Conservation (phyloP, 129 eudicot species). For the Escallonia herrerae region DNA sequence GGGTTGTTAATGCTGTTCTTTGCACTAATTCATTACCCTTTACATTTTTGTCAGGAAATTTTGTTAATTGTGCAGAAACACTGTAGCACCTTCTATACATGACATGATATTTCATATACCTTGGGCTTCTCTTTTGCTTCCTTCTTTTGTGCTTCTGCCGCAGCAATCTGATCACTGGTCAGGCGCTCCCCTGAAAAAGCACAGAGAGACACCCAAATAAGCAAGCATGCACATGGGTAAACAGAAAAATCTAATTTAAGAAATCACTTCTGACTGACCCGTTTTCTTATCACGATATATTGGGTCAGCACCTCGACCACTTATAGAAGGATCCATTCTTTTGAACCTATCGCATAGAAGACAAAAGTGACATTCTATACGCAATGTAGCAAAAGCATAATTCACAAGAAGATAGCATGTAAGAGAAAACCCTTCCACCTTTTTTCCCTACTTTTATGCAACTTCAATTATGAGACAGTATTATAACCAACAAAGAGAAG, state of each 20-base stretch:
- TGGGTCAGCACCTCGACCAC: conserved; percentile 80
- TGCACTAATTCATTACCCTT: too few species aligned
- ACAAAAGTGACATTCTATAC: neutral
- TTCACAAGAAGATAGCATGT: neutral
- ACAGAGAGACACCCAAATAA: neutral
- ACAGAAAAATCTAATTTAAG: neutral
- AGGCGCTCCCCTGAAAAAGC: conserved; percentile 61
- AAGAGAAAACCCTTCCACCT: neutral
- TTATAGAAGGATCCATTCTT: conserved; percentile 75
- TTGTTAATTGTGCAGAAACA: too few species aligned
- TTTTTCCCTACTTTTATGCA: conserved; percentile 1
- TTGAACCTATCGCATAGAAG: conserved; percentile 38
- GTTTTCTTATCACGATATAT: conserved; percentile 72
- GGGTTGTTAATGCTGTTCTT: too few species aligned
- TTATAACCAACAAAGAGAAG: neutral
- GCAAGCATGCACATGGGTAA: neutral
- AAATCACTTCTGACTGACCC: conserved; percentile 32
- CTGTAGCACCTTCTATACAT: neutral
- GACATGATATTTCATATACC: conserved; percentile 31
- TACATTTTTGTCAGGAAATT: too few species aligned
- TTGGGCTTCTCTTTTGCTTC: conserved; percentile 67
- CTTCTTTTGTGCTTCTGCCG: conserved; percentile 50
- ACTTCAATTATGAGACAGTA: neutral
- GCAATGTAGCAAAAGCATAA: neutral
- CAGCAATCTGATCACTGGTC: conserved; percentile 52